Percentiles rank a stretch among this genome's conserved stretches.
Evolutionary conservation across 805 yeast species (phyloP).

Genomic region (Blastobotrys terrestris): DNA sequence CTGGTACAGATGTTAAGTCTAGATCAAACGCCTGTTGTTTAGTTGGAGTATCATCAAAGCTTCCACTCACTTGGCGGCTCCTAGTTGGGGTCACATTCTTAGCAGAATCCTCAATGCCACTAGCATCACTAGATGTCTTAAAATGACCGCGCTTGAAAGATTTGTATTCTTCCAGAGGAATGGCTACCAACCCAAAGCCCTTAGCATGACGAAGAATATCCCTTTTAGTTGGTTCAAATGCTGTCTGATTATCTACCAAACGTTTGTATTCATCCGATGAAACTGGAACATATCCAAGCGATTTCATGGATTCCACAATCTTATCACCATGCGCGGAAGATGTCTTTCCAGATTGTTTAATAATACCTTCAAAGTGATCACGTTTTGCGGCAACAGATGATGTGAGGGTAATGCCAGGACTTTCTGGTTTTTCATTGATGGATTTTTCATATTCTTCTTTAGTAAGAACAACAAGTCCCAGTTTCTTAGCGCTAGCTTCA

Average conservation of each 20-base stretch:
- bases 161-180: slow-evolving; percentile 41
- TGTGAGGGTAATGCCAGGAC: neutral
- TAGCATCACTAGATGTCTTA: neutral
- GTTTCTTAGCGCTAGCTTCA: slow-evolving; percentile 22
- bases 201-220: slow-evolving; percentile 35
- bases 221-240: slow-evolving; percentile 29
- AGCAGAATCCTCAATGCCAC: neutral
- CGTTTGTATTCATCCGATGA: slow-evolving; percentile 32
- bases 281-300: slow-evolving; percentile 32
- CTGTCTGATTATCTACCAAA: slow-evolving; percentile 26
- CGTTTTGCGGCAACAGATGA: slow-evolving; percentile 27
- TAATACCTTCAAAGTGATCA: slow-evolving; percentile 27
- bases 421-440: neutral
- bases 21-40: slow-evolving; percentile 6
- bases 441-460: slow-evolving; percentile 10
- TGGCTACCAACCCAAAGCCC: slow-evolving; percentile 38
- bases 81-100: slow-evolving; percentile 1
- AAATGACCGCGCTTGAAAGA: slow-evolving; percentile 23
- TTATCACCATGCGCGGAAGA: slow-evolving; percentile 21
- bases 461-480: slow-evolving; percentile 26
- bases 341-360: slow-evolving; percentile 18
- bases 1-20: slow-evolving; percentile 27
- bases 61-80: neutral
- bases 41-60: neutral
- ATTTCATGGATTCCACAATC: slow-evolving; percentile 26